phyloP scores from a whole-genome alignment of 2,329 filamentous ascomycete genomes.

The Verticillium tricorpus region DNA sequence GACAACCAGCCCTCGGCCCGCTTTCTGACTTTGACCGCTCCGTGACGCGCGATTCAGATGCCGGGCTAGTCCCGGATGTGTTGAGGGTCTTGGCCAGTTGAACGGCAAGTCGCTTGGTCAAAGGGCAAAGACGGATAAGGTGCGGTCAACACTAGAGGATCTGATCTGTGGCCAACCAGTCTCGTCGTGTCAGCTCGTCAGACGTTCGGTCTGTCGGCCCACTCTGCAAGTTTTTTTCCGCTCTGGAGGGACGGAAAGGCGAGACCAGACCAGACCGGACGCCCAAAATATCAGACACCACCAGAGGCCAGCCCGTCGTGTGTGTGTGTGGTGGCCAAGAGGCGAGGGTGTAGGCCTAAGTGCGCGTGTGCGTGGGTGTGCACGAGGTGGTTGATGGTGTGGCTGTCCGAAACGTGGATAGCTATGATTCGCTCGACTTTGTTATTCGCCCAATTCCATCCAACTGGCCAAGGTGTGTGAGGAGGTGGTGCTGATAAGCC shows the following conservation, averaged over 20 bases:
- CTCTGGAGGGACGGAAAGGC: background rate
- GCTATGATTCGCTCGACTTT: slow-evolving; percentile 12
- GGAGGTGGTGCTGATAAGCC: slow-evolving; percentile 13
- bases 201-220: background rate
- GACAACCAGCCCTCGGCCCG: background rate
- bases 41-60: background rate
- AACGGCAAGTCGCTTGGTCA: background rate
- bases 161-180: background rate
- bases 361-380: background rate
- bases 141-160: background rate
- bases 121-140: background rate
- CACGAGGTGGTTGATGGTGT: slow-evolving; percentile 2
- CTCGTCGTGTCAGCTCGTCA: background rate
- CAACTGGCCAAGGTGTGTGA: slow-evolving; percentile 3
- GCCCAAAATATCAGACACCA: background rate
- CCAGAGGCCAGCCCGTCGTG: background rate
- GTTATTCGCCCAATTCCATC: background rate
- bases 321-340: background rate
- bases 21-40: background rate
- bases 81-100: background rate
- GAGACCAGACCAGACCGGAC: background rate
- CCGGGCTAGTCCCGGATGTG: background rate
- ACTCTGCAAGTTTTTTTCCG: background rate
- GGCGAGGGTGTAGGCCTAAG: background rate
- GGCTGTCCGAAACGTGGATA: slow-evolving; percentile 13